A percentile compares a stretch with the other conserved stretches of the same genome.
Evolutionary conservation across 2,329 filamentous ascomycete genomes (phyloP).

Genomic region (Didymella arachidicola): DNA sequence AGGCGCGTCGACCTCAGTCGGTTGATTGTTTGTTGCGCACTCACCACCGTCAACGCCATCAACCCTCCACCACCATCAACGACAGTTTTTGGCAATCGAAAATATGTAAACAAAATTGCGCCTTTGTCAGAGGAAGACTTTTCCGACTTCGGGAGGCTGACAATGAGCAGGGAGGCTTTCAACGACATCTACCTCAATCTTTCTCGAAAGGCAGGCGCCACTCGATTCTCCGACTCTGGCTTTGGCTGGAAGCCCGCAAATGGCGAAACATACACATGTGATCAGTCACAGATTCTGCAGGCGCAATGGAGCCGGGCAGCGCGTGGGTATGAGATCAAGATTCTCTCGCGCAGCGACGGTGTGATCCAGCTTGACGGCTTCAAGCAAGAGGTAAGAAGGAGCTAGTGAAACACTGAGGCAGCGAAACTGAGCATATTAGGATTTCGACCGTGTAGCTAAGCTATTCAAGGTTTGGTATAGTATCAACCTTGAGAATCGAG

Average conservation of each 20-base stretch:
- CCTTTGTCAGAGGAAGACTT: neutral
- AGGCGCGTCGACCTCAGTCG: slow-evolving; percentile 4
- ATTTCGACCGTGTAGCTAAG: slow-evolving; percentile 88
- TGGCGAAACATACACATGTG: slow-evolving; percentile 92
- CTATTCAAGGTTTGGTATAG: slow-evolving; percentile 99
- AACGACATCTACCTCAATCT: slow-evolving; percentile 97
- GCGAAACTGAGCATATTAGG: slow-evolving; percentile 57
- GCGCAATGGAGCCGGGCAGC: slow-evolving; percentile 96
- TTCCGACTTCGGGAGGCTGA: slow-evolving; percentile 5
- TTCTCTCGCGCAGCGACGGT: slow-evolving; percentile 81
- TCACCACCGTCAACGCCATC: slow-evolving; percentile 1
- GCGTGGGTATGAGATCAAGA: slow-evolving; percentile 92
- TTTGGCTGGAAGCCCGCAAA: slow-evolving; percentile 92
- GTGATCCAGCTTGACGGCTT: slow-evolving; percentile 96
- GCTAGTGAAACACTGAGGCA: neutral
- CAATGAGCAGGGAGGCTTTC: slow-evolving; percentile 79
- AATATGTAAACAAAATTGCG: slow-evolving; percentile 3
- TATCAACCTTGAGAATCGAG: slow-evolving; percentile 87
- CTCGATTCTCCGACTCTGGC: slow-evolving; percentile 91
- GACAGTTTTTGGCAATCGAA: slow-evolving; percentile 4
- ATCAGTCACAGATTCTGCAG: slow-evolving; percentile 81
- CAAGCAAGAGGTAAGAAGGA: slow-evolving; percentile 72
- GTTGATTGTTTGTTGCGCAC: slow-evolving; percentile 5
- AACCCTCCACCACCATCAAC: slow-evolving; percentile 6
- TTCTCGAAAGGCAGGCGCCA: slow-evolving; percentile 90